Conservation (phyloP, 805 yeast genomes). For the Starmera quercuum region DNA sequence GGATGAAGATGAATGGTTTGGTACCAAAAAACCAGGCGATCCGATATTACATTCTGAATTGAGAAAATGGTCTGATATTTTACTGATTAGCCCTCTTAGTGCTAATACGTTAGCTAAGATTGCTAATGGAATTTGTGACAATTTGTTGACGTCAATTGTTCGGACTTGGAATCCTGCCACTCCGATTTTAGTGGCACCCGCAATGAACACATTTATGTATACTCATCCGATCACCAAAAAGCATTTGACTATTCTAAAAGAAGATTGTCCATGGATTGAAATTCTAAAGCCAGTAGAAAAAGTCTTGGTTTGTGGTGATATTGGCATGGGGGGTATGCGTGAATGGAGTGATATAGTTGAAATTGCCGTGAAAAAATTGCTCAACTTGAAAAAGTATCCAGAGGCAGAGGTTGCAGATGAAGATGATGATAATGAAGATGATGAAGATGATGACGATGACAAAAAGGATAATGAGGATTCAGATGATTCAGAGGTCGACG, state of each 20-base stretch:
- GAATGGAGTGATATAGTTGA: constrained; percentile 81
- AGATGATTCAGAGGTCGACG: constrained; percentile 28
- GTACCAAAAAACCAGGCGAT: constrained; percentile 48
- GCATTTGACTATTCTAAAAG: constrained; percentile 53
- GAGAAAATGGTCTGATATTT: constrained; percentile 79
- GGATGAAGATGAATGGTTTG: constrained; percentile 73
- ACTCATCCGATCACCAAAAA: constrained; percentile 72
- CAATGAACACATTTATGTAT: constrained; percentile 82
- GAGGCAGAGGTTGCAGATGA: constrained; percentile 20
- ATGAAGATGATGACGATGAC: constrained; percentile 6
- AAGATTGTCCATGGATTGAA: constrained; percentile 70
- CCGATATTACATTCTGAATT: constrained; percentile 74
- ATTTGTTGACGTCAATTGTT: constrained; percentile 62
- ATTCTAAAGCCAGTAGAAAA: constrained; percentile 76
- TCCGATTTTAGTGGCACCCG: constrained; percentile 73
- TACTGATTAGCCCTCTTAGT: constrained; percentile 68
- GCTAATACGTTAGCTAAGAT: constrained; percentile 76
- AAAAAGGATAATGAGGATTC: constrained; percentile 8
- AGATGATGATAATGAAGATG: constrained; percentile 23
- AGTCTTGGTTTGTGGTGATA: constrained; percentile 74
- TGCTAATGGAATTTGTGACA: constrained; percentile 71
- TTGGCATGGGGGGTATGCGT: constrained; percentile 91
- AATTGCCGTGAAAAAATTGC: constrained; percentile 32
- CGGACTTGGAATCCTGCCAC: constrained; percentile 73
- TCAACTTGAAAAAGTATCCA: constrained; percentile 10